Base-by-base conservation (phyloP, 805 yeast genomes). In the Pichia sporocuriosa region DNA sequence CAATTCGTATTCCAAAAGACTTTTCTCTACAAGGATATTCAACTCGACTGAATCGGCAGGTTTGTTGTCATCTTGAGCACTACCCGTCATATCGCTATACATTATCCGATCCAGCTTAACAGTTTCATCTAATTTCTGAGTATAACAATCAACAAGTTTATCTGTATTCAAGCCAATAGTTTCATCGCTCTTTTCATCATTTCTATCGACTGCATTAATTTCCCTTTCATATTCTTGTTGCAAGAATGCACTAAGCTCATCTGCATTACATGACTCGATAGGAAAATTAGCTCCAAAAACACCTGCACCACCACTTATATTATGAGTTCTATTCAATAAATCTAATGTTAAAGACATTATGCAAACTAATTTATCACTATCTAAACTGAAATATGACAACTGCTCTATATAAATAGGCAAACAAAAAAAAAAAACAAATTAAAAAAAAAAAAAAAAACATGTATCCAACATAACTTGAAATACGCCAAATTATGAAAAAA, bases 1-100 rank as follows among this genome's bases (percentile, higher is more conserved):
- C 3, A 39, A 13, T 26, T 48, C 44, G 13, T 38, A 42, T 8
- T 43, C 50, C 6, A 48, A 26, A 15, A 51, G 24, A n/a, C 47
- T 49, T 28, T 43, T 39, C 28, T 51, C 53, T 12, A 50, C 42
- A 2, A 39, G 29, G 3, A 50, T 38, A 30, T 45, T 46, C 20
- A 51, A 20, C 8, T 50, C 50, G 13, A 39, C 41, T 7, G 37
- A n/a, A 26, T 46, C 44, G 10, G 13, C 24, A 21, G 36, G 5
- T 9, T 11, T 20, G n/a, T 3, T n/a, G 13, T 19, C 13, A 9
- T 25, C 11, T 12, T 4, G 22, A 11, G 25, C 22, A 32, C 15
- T 12, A 28, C 19, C 6, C n/a, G n/a, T n/a, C n/a, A n/a, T n/a
- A n/a, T n/a, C n/a, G n/a, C 21, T 21, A 27, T 35, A 33, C 27